Conservation (phyloP, 768 basidiomycete genomes). For the Udeniomyces megalosporus region DNA sequence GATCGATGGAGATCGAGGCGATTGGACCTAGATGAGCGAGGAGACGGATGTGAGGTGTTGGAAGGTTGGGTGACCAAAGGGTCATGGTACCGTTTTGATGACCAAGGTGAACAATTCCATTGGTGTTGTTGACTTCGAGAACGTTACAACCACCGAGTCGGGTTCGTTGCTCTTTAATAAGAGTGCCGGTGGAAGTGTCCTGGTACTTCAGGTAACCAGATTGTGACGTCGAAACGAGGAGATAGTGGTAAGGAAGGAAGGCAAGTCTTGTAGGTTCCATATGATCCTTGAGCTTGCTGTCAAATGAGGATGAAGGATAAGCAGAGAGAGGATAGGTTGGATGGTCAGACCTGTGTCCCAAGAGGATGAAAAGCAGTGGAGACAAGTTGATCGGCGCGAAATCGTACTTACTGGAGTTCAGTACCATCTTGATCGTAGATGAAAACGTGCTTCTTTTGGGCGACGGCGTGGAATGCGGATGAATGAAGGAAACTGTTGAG, state of each 20-base stretch:
- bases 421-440: slow-evolving; percentile 90
- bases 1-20: slow-evolving; percentile 62
- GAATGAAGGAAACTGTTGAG: slow-evolving; percentile 81
- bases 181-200: slow-evolving; percentile 81
- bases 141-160: slow-evolving; percentile 69
- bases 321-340: neutral
- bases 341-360: neutral
- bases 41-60: slow-evolving; percentile 78
- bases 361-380: neutral
- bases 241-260: slow-evolving; percentile 90
- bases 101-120: slow-evolving; percentile 83
- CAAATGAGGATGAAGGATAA: neutral
- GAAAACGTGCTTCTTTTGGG: slow-evolving; percentile 88
- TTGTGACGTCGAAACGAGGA: slow-evolving; percentile 44
- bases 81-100: slow-evolving; percentile 90
- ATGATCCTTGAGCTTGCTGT: slow-evolving; percentile 31
- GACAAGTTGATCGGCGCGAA: slow-evolving; percentile 22
- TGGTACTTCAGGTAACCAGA: slow-evolving; percentile 88
- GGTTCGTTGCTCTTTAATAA: slow-evolving; percentile 74
- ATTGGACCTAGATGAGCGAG: slow-evolving; percentile 83
- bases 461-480: slow-evolving; percentile 82
- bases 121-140: slow-evolving; percentile 83
- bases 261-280: slow-evolving; percentile 80
- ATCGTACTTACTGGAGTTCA: slow-evolving; percentile 56
- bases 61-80: slow-evolving; percentile 87